phyloP scores from a whole-genome alignment of 2,329 filamentous ascomycete species.

The Ophiosphaerella korrae region DNA sequence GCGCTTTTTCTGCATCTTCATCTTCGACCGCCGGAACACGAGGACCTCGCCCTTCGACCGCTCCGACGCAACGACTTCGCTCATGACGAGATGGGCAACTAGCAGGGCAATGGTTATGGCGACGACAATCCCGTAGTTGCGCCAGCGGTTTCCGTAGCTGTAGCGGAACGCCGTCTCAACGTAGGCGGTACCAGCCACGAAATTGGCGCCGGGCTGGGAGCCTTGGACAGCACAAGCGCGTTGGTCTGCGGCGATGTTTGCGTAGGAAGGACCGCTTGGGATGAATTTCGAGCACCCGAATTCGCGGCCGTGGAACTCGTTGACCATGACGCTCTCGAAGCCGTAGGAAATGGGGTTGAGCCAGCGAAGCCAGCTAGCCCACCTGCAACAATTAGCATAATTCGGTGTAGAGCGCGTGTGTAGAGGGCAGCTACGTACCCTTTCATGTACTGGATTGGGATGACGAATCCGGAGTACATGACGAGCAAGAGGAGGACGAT shows the following conservation, averaged over 20 bases:
- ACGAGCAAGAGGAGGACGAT: conserved; percentile 66
- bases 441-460: conserved; percentile 64
- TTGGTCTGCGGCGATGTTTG: conserved; percentile 29
- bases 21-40: conserved; percentile 59
- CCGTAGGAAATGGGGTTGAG: conserved; percentile 76
- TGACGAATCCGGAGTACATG: conserved; percentile 69
- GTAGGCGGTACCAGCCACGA: conserved; percentile 45
- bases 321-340: conserved; percentile 78
- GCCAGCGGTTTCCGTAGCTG: conserved; percentile 50
- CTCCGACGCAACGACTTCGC: conserved; percentile 66
- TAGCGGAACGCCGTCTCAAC: conserved; percentile 35
- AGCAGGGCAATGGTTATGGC: conserved; percentile 68
- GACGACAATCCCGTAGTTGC: conserved; percentile 69
- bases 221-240: conserved; percentile 45
- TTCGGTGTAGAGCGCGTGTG: background rate
- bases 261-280: conserved; percentile 47
- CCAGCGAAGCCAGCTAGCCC: conserved; percentile 62
- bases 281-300: conserved; percentile 41
- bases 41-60: conserved; percentile 70
- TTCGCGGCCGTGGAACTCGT: conserved; percentile 58
- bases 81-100: conserved; percentile 63
- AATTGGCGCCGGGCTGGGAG: conserved; percentile 39
- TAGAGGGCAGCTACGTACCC: conserved; percentile 8
- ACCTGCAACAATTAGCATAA: conserved; percentile 18
- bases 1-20: conserved; percentile 38